A percentile compares a stretch with the other conserved stretches of the same genome.
Evolutionary conservation across 1,284 basidiomycete species (phyloP).

Genomic region (Neolentinus lepideus): DNA sequence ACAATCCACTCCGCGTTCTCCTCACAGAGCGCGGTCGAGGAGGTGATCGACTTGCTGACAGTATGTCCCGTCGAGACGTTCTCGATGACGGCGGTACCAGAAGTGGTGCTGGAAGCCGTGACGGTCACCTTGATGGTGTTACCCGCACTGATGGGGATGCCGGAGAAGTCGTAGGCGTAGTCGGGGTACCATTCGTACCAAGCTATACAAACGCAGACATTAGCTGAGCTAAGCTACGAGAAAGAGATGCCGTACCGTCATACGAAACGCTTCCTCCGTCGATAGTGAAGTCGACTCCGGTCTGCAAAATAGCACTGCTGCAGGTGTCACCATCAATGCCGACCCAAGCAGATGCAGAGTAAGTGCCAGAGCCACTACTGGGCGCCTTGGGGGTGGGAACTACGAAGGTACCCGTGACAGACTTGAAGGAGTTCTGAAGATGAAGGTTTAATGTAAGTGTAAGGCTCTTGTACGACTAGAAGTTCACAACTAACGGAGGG

Average conservation of each 20-base stretch:
- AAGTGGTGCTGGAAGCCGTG: slow-evolving; percentile 18
- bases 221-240: no score
- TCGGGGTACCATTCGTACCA: slow-evolving; percentile 34
- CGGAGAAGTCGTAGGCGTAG: slow-evolving; percentile 25
- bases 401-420: slow-evolving; percentile 24
- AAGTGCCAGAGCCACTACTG: slow-evolving; percentile 15
- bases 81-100: slow-evolving; percentile 22
- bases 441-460: background rate
- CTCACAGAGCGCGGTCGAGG: slow-evolving; percentile 24
- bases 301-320: slow-evolving; percentile 16
- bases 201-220: no score
- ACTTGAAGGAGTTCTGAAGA: slow-evolving; percentile 19
- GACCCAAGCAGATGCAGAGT: slow-evolving; percentile 23
- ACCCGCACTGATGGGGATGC: slow-evolving; percentile 21
- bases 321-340: slow-evolving; percentile 20
- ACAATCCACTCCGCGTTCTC: slow-evolving; percentile 28
- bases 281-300: slow-evolving; percentile 23
- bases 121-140: slow-evolving; percentile 23
- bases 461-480: background rate
- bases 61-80: slow-evolving; percentile 22
- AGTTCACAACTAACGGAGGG: slow-evolving; percentile 10
- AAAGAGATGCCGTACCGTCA: slow-evolving; percentile 14
- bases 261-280: slow-evolving; percentile 14
- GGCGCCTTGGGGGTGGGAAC: slow-evolving; percentile 19
- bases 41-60: slow-evolving; percentile 21